Percentiles rank a stretch among this genome's conserved stretches.
Conservation (phyloP, 768 basidiomycete genomes). For the Termitomyces titanicus region DNA sequence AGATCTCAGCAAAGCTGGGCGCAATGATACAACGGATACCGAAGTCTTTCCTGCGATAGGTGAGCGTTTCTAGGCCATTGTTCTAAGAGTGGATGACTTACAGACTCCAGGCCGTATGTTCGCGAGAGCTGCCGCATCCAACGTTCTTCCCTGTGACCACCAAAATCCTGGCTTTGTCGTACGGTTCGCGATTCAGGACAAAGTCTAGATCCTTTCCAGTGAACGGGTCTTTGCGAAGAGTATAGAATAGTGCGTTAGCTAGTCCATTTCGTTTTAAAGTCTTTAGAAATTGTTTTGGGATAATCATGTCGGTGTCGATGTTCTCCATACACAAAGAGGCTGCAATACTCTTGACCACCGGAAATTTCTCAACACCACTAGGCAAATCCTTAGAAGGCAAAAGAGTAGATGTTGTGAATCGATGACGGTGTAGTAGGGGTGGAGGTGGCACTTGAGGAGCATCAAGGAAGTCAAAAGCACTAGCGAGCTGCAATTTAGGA, state of each 20-base stretch:
- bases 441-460: slow-evolving; percentile 59
- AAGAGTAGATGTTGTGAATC: slow-evolving; percentile 26
- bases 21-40: slow-evolving; percentile 87
- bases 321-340: slow-evolving; percentile 81
- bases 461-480: slow-evolving; percentile 73
- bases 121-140: slow-evolving; percentile 86
- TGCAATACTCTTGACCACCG: slow-evolving; percentile 66
- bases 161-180: slow-evolving; percentile 71
- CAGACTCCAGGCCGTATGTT: slow-evolving; percentile 89
- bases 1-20: slow-evolving; percentile 89
- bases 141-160: slow-evolving; percentile 88
- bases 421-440: slow-evolving; percentile 29
- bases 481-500: slow-evolving; percentile 65
- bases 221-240: slow-evolving; percentile 73
- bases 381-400: slow-evolving; percentile 40
- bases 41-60: slow-evolving; percentile 73
- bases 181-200: slow-evolving; percentile 77
- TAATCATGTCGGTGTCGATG: slow-evolving; percentile 92
- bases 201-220: slow-evolving; percentile 84
- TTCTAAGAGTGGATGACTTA: slow-evolving; percentile 32
- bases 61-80: neutral
- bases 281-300: slow-evolving; percentile 92
- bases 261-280: slow-evolving; percentile 88
- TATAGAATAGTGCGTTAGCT: slow-evolving; percentile 77
- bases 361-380: slow-evolving; percentile 59